Conservation (phyloP, 1,284 basidiomycete genomes). For the Termitomyces sp. region DNA sequence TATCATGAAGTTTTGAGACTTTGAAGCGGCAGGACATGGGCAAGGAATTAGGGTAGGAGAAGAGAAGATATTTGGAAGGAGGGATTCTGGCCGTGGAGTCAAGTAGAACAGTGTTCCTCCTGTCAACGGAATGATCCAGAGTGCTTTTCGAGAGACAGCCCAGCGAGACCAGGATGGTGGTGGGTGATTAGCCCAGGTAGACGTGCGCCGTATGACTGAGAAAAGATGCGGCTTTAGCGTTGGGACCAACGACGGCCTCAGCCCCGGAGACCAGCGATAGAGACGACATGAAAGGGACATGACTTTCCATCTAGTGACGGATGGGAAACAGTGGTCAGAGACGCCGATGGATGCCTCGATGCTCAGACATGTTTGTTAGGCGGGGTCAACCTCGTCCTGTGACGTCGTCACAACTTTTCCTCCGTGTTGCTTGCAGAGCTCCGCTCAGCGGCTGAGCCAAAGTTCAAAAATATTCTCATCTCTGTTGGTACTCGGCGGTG, state of each 20-base stretch:
- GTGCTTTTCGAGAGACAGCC: slow-evolving; percentile 28
- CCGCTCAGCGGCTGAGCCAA: too few relatives aligned
- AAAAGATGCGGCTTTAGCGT: background rate
- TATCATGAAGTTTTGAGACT: slow-evolving; percentile 35
- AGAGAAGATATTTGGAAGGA: slow-evolving; percentile 45
- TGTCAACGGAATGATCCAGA: slow-evolving; percentile 55
- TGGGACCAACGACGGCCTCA: slow-evolving; percentile 2
- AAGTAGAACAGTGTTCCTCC: slow-evolving; percentile 51
- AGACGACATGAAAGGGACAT: slow-evolving; percentile 15
- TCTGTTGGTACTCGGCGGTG: background rate
- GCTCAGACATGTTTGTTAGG: slow-evolving; percentile 3
- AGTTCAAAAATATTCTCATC: background rate
- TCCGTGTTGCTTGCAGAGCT: too few relatives aligned
- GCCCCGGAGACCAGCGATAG: slow-evolving; percentile 8
- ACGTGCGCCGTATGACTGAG: slow-evolving; percentile 2
- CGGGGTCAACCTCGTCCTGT: background rate
- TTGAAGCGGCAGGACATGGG: slow-evolving; percentile 23
- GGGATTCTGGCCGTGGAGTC: slow-evolving; percentile 35
- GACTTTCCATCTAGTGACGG: background rate
- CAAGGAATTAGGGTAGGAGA: slow-evolving; percentile 65
- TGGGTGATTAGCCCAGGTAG: slow-evolving; percentile 10
- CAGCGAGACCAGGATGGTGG: slow-evolving; percentile 12
- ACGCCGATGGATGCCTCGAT: background rate
- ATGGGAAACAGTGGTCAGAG: background rate
- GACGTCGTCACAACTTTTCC: slow-evolving; percentile 5